A percentile compares a stretch with the other conserved stretches of the same genome.
These are phyloP conservation scores for Diaporthe longicolla DNA, from an alignment of 2,329 filamentous ascomycete species.

Conservation along the genomic window DNA sequence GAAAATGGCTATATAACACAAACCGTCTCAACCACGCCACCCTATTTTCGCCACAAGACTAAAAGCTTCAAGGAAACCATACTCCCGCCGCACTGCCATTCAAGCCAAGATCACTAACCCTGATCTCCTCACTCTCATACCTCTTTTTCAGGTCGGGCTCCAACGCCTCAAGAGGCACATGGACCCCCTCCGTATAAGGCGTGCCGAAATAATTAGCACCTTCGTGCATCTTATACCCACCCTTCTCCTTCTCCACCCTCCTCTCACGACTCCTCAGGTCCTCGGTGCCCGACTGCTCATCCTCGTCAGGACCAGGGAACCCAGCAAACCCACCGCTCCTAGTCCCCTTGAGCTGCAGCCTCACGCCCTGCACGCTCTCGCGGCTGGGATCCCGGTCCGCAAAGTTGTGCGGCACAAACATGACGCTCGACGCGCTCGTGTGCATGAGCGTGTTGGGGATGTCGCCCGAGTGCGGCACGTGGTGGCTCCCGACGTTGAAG, in stretches of 20 bases:
- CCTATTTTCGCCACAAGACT: accelerated
- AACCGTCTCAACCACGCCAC: background rate
- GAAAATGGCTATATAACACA: too few relatives aligned
- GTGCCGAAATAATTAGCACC: slow-evolving; percentile 45
- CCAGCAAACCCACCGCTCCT: slow-evolving; percentile 43
- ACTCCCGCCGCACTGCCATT: slow-evolving; percentile 44
- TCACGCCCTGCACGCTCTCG: slow-evolving; percentile 47
- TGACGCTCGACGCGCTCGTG: slow-evolving; percentile 55
- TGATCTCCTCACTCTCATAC: slow-evolving; percentile 41
- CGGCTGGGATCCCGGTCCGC: slow-evolving; percentile 54
- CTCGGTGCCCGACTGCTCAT: background rate
- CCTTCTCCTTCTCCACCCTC: background rate
- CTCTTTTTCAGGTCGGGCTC: slow-evolving; percentile 38
- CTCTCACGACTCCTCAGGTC: slow-evolving; percentile 35
- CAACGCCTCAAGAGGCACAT: slow-evolving; percentile 37
- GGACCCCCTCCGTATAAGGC: slow-evolving; percentile 41
- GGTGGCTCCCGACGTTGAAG: slow-evolving; percentile 61
- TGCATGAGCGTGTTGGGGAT: slow-evolving; percentile 61
- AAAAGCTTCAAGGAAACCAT: slow-evolving; percentile 32
- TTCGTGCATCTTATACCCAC: slow-evolving; percentile 36
- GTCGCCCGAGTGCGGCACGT: slow-evolving; percentile 58
- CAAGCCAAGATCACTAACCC: slow-evolving; percentile 43
- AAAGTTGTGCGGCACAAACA: slow-evolving; percentile 57
- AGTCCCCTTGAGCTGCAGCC: slow-evolving; percentile 43
- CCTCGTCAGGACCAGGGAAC: slow-evolving; percentile 27